These are phyloP conservation scores for Cyclanthera cordifolia DNA, from an alignment of 306 rosid genomes.

Conservation along the genomic window DNA sequence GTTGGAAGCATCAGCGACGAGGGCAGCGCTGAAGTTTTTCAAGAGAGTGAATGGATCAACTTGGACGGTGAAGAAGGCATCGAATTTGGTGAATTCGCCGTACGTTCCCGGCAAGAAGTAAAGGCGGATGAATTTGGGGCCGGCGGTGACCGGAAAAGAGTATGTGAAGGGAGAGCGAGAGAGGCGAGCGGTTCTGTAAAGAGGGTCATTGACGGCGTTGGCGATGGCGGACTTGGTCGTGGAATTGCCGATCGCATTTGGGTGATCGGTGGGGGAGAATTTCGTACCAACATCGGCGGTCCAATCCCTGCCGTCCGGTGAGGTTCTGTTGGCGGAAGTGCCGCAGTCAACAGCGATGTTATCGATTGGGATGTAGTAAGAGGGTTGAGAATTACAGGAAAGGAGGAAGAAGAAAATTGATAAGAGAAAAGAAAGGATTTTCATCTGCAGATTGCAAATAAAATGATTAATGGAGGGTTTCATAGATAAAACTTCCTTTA, in stretches of 20 bases:
- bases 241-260: neutral
- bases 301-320: neutral
- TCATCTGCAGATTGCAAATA: neutral
- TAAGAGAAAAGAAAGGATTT: neutral
- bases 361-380: neutral
- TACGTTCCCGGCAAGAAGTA: constrained; percentile 26
- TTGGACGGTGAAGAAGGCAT: constrained; percentile 43
- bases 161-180: constrained; percentile 35
- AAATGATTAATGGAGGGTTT: neutral
- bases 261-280: neutral
- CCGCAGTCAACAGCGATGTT: constrained; percentile 18
- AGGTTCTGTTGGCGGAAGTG: neutral
- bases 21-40: constrained; percentile 31
- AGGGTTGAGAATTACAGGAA: neutral
- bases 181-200: constrained; percentile 18
- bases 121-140: constrained; percentile 40
- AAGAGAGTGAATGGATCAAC: constrained; percentile 35
- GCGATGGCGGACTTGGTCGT: too few relatives aligned
- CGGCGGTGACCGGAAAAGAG: constrained; percentile 25
- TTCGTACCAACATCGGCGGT: constrained; percentile 12
- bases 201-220: neutral
- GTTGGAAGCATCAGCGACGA: constrained; percentile 11
- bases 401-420: neutral
- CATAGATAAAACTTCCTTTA: too few relatives aligned
- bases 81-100: neutral